These are phyloP conservation scores for Nitzschia putrida DNA, from an alignment of 108 stramenopile species.

Conservation along the genomic window DNA sequence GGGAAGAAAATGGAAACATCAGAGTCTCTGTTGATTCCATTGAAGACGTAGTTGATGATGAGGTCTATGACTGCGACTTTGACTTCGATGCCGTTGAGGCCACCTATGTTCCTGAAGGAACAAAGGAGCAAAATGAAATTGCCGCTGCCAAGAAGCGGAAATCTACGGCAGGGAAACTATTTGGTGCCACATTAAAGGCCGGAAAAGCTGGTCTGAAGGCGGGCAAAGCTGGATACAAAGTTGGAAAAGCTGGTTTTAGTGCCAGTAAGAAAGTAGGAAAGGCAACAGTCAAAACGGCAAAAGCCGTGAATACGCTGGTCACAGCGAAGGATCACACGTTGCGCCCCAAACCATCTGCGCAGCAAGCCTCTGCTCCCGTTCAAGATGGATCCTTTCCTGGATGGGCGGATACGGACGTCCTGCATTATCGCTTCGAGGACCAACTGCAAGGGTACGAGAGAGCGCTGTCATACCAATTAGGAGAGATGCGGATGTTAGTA, in stretches of 20 bases:
- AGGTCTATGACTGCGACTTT: neutral
- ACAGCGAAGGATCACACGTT: constrained; percentile 27
- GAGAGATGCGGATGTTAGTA: constrained; percentile 70
- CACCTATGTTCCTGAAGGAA: neutral
- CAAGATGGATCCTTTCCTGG: constrained; percentile 17
- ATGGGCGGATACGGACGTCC: constrained; percentile 37
- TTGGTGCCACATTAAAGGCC: constrained; percentile 20
- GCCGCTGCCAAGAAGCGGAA: neutral
- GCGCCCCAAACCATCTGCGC: constrained; percentile 5
- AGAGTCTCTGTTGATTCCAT: neutral
- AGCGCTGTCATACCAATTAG: constrained; percentile 49
- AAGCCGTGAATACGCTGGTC: constrained; percentile 21
- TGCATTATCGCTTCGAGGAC: constrained; percentile 36
- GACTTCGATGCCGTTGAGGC: constrained; percentile 4
- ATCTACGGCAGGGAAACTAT: constrained; percentile 9
- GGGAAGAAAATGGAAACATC: neutral
- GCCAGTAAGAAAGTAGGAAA: constrained; percentile 6
- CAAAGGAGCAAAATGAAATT: neutral
- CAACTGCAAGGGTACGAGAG: constrained; percentile 43
- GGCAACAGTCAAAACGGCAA: constrained; percentile 3
- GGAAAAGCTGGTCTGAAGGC: neutral
- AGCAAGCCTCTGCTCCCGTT: constrained; percentile 3
- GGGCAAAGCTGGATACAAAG: constrained; percentile 7
- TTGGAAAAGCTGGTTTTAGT: constrained; percentile 3
- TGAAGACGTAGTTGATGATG: constrained; percentile 7